Conservation (phyloP, 306 rosid species). For the Cicer pinnatifidum region DNA sequence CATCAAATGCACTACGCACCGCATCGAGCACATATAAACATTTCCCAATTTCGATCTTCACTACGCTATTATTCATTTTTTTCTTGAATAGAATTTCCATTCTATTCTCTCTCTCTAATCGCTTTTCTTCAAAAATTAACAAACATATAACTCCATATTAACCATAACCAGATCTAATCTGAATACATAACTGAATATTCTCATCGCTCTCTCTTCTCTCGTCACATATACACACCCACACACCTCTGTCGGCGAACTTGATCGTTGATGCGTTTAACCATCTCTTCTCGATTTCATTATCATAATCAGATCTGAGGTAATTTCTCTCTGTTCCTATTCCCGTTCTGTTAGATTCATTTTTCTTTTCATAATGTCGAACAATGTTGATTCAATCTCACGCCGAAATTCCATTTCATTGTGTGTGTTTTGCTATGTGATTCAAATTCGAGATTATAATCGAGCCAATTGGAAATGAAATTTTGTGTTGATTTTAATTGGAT, state of each 20-base stretch:
- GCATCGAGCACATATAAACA: neutral
- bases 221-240: neutral
- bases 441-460: slow-evolving; percentile 28
- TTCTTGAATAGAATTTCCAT: neutral
- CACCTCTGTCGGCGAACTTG: slow-evolving; percentile 39
- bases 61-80: no score
- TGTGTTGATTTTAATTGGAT: slow-evolving; percentile 47
- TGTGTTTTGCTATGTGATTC: slow-evolving; percentile 35
- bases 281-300: slow-evolving; percentile 27
- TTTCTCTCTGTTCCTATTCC: neutral
- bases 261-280: slow-evolving; percentile 23
- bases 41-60: neutral
- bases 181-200: slow-evolving; percentile 39
- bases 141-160: neutral
- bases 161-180: slow-evolving; percentile 54
- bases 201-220: slow-evolving; percentile 28
- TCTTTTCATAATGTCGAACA: neutral
- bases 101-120: slow-evolving; percentile 2
- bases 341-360: neutral
- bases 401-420: slow-evolving; percentile 9
- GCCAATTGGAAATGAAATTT: slow-evolving; percentile 20
- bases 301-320: slow-evolving; percentile 52
- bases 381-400: slow-evolving; percentile 35
- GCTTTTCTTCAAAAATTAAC: slow-evolving; percentile 32
- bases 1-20: neutral